Evolutionary conservation across 345 rosid genomes (phyloP).

Genomic region (Sisymbrium irio): DNA sequence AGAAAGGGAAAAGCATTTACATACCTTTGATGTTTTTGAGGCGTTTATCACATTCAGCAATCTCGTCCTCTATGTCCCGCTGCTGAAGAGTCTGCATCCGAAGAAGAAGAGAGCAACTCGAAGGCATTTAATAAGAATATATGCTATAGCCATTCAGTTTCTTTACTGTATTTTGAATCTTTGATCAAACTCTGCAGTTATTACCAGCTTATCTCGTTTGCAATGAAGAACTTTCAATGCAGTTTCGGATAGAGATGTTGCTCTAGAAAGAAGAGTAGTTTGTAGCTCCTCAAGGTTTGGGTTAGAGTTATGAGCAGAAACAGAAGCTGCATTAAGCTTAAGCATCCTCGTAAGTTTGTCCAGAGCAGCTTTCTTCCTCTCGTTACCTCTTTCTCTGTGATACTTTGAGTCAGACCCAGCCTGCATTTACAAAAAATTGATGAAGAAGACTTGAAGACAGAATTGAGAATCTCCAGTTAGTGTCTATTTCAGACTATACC

Average conservation of each 20-base stretch:
- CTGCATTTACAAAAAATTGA: conserved; percentile 21
- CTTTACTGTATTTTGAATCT: not conserved
- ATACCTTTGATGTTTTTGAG: conserved; percentile 53
- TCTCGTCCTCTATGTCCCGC: conserved; percentile 61
- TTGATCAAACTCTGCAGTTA: conserved; percentile 2
- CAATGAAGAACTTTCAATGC: conserved; percentile 48
- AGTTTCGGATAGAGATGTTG: conserved; percentile 43
- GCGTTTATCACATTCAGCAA: conserved; percentile 56
- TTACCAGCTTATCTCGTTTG: conserved; percentile 70
- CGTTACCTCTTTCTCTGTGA: conserved; percentile 32
- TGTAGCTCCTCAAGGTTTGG: conserved; percentile 40
- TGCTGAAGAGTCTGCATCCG: conserved; percentile 59
- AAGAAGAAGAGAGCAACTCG: not conserved
- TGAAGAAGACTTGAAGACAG: not conserved
- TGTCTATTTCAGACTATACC: conserved; percentile 22
- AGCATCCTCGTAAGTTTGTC: conserved; percentile 9
- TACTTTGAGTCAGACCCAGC: conserved; percentile 14
- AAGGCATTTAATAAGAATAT: not conserved
- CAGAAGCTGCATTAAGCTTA: not conserved
- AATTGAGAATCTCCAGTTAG: not conserved
- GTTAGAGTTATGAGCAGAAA: conserved; percentile 31
- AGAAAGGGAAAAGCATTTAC: not conserved
- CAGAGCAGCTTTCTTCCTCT: conserved; percentile 20
- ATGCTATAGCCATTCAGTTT: not conserved
- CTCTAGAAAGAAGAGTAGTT: conserved; percentile 42